phyloP scores from a whole-genome alignment of 1,284 basidiomycete genomes.

The Anthracocystis walkeri region DNA sequence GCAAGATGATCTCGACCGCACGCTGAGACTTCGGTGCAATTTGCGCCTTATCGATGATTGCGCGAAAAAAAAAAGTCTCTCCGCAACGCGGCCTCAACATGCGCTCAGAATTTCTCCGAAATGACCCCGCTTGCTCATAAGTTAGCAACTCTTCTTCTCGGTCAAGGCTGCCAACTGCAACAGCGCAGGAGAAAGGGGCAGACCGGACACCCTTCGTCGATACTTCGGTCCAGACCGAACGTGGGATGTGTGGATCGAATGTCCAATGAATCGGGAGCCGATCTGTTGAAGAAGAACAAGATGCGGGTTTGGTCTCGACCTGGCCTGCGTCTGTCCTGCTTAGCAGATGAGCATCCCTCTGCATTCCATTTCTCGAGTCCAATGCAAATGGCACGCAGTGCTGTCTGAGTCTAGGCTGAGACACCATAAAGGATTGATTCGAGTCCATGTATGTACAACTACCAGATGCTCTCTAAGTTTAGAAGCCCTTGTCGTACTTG shows the following conservation, averaged over 20 bases:
- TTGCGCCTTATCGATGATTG: conserved; percentile 34
- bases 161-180: background rate
- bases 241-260: background rate
- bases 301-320: background rate
- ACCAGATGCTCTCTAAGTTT: conserved; percentile 1
- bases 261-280: conserved; percentile 9
- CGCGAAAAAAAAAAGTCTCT: conserved; percentile 18
- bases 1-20: conserved; percentile 12
- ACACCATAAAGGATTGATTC: background rate
- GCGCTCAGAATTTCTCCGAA: conserved; percentile 26
- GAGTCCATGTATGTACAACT: conserved; percentile 4
- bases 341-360: background rate
- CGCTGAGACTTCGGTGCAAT: conserved; percentile 36
- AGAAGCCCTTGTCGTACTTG: conserved; percentile 62
- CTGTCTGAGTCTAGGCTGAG: too few species aligned
- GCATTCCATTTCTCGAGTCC: too few species aligned
- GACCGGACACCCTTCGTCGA: conserved; percentile 7
- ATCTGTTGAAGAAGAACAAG: background rate
- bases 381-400: background rate
- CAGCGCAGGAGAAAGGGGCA: background rate
- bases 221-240: conserved; percentile 4
- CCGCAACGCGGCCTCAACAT: conserved; percentile 10
- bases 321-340: background rate
- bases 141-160: background rate
- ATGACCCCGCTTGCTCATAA: conserved; percentile 3